phyloP scores from a whole-genome alignment of 768 basidiomycete species.

The Tulasnella sp. region DNA sequence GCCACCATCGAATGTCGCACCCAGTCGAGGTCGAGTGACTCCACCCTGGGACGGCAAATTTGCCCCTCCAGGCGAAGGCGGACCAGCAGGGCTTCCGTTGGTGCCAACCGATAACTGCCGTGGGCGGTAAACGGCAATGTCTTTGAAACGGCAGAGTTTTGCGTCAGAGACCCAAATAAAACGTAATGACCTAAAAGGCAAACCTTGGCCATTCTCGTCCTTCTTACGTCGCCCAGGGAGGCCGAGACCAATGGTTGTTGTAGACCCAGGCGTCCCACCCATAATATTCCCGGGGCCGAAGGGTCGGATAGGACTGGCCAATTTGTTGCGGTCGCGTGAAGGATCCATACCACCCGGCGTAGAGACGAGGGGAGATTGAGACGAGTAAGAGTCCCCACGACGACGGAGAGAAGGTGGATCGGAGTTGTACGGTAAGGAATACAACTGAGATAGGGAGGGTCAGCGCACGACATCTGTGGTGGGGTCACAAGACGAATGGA shows the following conservation, averaged over 20 bases:
- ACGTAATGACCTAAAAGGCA: neutral
- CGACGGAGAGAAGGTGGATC: constrained; percentile 12
- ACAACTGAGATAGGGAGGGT: neutral
- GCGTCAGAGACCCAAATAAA: neutral
- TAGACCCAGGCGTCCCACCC: neutral
- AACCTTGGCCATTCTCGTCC: constrained; percentile 10
- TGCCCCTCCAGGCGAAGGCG: constrained; percentile 6
- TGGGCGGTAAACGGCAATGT: constrained; percentile 14
- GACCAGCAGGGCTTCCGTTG: neutral
- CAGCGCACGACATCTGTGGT: neutral
- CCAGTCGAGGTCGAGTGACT: constrained; percentile 5
- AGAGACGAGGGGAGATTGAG: constrained; percentile 1
- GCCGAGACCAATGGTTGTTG: constrained; percentile 6
- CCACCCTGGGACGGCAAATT: neutral
- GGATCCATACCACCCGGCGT: constrained; percentile 5
- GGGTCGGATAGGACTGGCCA: constrained; percentile 4
- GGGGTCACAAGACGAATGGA: constrained; percentile 15
- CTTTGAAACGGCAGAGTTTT: neutral
- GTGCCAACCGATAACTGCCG: constrained; percentile 11
- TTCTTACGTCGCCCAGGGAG: constrained; percentile 5
- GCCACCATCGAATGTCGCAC: constrained; percentile 15
- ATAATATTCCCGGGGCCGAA: neutral
- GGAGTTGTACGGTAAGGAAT: constrained; percentile 14
- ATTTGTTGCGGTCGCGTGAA: constrained; percentile 7
- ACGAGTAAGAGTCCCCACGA: constrained; percentile 12